Percentiles rank a stretch among this genome's conserved stretches.
These are phyloP conservation scores for Candida neerlandica DNA, from an alignment of 1,139 yeast genomes.

Conservation along the genomic window DNA sequence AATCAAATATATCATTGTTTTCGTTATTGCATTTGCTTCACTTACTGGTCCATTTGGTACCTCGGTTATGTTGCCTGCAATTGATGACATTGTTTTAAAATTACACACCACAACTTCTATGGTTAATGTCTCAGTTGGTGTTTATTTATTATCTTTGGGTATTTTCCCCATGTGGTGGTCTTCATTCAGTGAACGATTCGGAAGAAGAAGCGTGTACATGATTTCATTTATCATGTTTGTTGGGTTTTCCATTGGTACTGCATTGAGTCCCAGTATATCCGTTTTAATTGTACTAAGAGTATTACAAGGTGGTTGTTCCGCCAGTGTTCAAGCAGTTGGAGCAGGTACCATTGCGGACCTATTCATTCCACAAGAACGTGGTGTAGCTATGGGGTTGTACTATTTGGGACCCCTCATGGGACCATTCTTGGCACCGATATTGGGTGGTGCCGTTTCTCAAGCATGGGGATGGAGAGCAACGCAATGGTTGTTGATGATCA, in stretches of 20 bases:
- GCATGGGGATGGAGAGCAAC: constrained; percentile 90
- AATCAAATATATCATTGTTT: constrained; percentile 57
- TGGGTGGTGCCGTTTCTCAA: constrained; percentile 75
- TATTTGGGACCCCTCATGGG: constrained; percentile 84
- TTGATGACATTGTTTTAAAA: constrained; percentile 57
- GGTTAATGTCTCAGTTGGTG: constrained; percentile 80
- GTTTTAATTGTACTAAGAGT: constrained; percentile 70
- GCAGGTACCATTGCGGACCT: constrained; percentile 87
- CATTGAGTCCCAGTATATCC: constrained; percentile 62
- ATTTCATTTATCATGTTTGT: constrained; percentile 64
- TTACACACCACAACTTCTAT: constrained; percentile 58
- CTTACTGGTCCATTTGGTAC: constrained; percentile 93
- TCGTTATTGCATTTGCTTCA: constrained; percentile 72
- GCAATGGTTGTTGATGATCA: constrained; percentile 78
- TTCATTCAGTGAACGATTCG: constrained; percentile 70
- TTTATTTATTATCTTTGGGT: constrained; percentile 73
- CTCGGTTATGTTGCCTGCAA: constrained; percentile 79
- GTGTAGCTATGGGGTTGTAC: constrained; percentile 77
- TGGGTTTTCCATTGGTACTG: constrained; percentile 72
- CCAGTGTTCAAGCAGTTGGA: constrained; percentile 86
- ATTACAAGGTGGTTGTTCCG: constrained; percentile 78
- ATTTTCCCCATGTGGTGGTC: constrained; percentile 92
- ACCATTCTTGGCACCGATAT: constrained; percentile 77
- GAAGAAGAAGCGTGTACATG: constrained; percentile 74
- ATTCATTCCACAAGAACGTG: constrained; percentile 68